These are phyloP conservation scores for Aspergillus versicolor DNA, from an alignment of 2,329 filamentous ascomycete species.

Conservation along the genomic window DNA sequence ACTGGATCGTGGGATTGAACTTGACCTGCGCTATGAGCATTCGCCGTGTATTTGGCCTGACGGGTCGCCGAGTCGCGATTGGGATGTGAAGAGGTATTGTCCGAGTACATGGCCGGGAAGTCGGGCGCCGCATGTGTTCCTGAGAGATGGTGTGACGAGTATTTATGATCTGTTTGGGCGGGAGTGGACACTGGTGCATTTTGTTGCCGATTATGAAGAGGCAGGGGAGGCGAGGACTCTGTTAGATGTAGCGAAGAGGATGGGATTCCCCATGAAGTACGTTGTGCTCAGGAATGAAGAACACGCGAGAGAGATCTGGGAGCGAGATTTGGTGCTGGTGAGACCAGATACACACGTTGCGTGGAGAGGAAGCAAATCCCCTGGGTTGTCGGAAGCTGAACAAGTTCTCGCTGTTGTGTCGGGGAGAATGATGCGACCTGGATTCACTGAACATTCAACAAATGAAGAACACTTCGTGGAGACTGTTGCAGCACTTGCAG, in stretches of 20 bases:
- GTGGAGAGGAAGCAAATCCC: background rate
- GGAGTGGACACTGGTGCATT: slow-evolving; percentile 22
- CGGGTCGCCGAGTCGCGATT: background rate
- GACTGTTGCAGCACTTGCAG: background rate
- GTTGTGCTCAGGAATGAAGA: background rate
- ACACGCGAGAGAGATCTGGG: background rate
- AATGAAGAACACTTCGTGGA: background rate
- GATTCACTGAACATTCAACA: background rate
- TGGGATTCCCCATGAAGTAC: background rate
- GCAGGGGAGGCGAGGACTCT: background rate
- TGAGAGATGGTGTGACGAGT: slow-evolving; percentile 26
- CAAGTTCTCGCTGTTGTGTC: background rate
- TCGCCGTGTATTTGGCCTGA: slow-evolving; percentile 19
- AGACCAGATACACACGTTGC: slow-evolving; percentile 8
- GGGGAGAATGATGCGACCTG: background rate
- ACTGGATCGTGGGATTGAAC: slow-evolving; percentile 21
- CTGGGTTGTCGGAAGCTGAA: background rate
- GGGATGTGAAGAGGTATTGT: slow-evolving; percentile 16
- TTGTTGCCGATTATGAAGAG: slow-evolving; percentile 1
- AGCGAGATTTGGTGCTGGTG: background rate
- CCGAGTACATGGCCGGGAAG: slow-evolving; percentile 32
- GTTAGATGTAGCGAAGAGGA: background rate
- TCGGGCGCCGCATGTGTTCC: slow-evolving; percentile 32
- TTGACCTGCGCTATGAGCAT: slow-evolving; percentile 22
- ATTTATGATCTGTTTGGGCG: slow-evolving; percentile 29